Evolutionary conservation across 129 eudicot species (phyloP), one percentile per base, ranked within the genome.

Genomic region (Flaveria ramosissima): DNA sequence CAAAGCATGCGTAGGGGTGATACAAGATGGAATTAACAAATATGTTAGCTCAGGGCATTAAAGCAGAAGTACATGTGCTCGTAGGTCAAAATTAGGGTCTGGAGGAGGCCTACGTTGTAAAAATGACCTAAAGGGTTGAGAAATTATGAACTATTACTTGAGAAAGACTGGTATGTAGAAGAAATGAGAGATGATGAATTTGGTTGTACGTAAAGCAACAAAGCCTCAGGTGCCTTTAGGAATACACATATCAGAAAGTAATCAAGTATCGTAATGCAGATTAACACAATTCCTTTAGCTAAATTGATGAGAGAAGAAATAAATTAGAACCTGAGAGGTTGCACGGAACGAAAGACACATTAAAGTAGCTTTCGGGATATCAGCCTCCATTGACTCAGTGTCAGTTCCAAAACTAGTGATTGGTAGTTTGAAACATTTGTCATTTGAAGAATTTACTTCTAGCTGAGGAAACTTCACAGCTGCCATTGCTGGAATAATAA

Each of bases 301-400:
- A 67, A 56, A 56, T n/a, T 17, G 48, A 52, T 24, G 17, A 77
- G 20, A 45, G 57, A 23, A 71, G 43, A 24, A 39, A 30, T 26
- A 24, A 51, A 76, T 20, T 14, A 20, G 47, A 79, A 93, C 99
- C 97, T 86, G 99, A 47, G 99, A 91, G 76, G 87, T 85, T 65
- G 94, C 96, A 42, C 97, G 94, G 61, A 95, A 95, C 0, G 97
- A 86, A 39, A 95, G 89, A 81, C 99, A 89, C 80, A 95, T 51
- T 60, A 91, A 72, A 10, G 96, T 83, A 24, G 85, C 96, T 71
- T 89, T 87, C 0, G 97, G 92, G 19, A 69, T 50, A 81, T 76
- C 78, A 72, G 68, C 16, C 68, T 78, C 82, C 77, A 52, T 11
- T 4, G 67, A 74, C 51, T 78, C 86, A 42, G 53, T 57, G 7